Base-by-base conservation (phyloP, 140 eudicot genomes). In the Oenanthe javanica region DNA sequence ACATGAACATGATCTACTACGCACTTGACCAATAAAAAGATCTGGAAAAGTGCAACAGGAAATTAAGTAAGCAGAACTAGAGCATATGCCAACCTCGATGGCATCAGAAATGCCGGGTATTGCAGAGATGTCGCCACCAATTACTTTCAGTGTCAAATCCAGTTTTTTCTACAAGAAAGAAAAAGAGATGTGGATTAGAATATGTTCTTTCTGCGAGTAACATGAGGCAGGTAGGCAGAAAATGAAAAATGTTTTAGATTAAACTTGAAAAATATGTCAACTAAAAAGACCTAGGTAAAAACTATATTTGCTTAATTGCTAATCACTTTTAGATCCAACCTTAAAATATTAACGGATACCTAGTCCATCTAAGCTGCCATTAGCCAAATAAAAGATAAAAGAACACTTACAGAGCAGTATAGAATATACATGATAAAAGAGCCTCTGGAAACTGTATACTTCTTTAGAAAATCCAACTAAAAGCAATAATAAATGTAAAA, bases 41-140 rank as follows among this genome's bases (percentile, higher is more conserved):
- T 45, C 4, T 45, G 21, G 45, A 50, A 73, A 73, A 10, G 31
- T 11, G 51, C 2, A 73, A 43, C 27, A 46, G 49, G 13, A 14
- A 18, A 18, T 10, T 11, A n/a, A n/a, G n/a, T n/a, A 74, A 27
- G 27, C 36, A 36, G 73, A 75, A 27, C 42, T 27, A 36, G 46
- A 74, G 27, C 61, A 43, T 6, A 67, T 36, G 74, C 89, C 80
- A 66, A 92, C 99, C 97, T 95, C 99, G 84, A 95, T 89, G 77
- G 99, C 97, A 80, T 91, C 97, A 83, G 91, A 87, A 79, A 95
- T 84, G 52, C 99, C 99, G 61, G 99, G 99, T 80, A 95, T 92
- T 64, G 97, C 87, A 79, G 97, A 87, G 77, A 90, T 91, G 87
- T 95, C 96, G 36, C 99, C 99, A 63, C 99, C 99, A 79, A 95